Conservation (phyloP, 2,329 filamentous ascomycete genomes). For the Cladorrhinum sp. region DNA sequence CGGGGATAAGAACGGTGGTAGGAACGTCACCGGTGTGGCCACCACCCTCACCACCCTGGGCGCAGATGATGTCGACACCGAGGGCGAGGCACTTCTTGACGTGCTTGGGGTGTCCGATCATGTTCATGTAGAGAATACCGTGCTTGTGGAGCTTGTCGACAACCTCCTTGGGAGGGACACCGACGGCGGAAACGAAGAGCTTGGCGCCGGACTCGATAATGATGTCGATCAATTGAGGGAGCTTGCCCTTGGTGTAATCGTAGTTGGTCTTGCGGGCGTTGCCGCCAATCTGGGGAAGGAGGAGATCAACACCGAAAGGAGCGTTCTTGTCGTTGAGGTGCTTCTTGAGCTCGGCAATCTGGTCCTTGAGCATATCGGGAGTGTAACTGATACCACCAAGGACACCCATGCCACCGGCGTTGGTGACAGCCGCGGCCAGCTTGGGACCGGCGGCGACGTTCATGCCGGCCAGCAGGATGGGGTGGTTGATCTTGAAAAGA, state of each 20-base stretch:
- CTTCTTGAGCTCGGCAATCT: conserved; percentile 91
- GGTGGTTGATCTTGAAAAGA: conserved; percentile 97
- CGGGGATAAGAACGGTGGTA: conserved; percentile 87
- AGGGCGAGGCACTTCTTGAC: conserved; percentile 92
- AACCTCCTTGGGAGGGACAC: conserved; percentile 82
- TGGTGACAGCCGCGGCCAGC: conserved; percentile 93
- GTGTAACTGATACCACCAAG: conserved; percentile 96
- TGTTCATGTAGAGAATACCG: conserved; percentile 98
- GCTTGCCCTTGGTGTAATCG: conserved; percentile 99
- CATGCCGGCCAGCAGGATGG: conserved; percentile 94
- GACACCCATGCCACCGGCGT: conserved; percentile 93
- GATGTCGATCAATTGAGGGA: conserved; percentile 83
- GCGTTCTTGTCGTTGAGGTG: conserved; percentile 86
- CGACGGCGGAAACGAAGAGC: conserved; percentile 95
- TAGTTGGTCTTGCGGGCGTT: conserved; percentile 97
- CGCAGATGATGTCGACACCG: conserved; percentile 94
- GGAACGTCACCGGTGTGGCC: conserved; percentile 95
- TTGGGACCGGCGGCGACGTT: conserved; percentile 97
- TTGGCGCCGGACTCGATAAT: conserved; percentile 88
- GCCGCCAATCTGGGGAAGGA: conserved; percentile 92
- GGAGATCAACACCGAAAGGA: conserved; percentile 90
- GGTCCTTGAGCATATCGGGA: conserved; percentile 93
- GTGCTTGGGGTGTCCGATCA: conserved; percentile 99
- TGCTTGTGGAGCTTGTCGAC: conserved; percentile 86
- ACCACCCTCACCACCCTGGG: conserved; percentile 95